These are phyloP conservation scores for Neonectria punicea DNA, from an alignment of 2,329 filamentous ascomycete species.

Conservation along the genomic window DNA sequence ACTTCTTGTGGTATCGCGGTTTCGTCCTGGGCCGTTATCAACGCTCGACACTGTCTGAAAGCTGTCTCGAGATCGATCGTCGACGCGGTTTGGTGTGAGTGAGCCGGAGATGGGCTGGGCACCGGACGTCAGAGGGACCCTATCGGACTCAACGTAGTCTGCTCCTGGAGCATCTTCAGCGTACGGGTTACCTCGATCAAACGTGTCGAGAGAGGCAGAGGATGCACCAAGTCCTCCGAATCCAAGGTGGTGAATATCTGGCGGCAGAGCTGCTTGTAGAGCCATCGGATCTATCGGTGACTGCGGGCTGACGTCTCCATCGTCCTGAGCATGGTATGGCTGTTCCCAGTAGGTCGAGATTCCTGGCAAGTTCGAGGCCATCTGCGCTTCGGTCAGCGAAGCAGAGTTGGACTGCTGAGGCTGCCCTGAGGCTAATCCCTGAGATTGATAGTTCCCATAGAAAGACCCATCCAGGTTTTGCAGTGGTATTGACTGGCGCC, in stretches of 20 bases:
- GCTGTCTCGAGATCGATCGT: slow-evolving; percentile 61
- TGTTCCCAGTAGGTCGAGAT: slow-evolving; percentile 66
- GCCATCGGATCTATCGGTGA: slow-evolving; percentile 66
- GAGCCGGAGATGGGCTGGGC: slow-evolving; percentile 66
- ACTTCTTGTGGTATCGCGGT: slow-evolving; percentile 65
- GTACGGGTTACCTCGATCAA: slow-evolving; percentile 49
- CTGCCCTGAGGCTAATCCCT: slow-evolving; percentile 22
- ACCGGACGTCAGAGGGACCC: slow-evolving; percentile 65
- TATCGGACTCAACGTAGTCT: slow-evolving; percentile 66
- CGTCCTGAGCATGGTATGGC: slow-evolving; percentile 52
- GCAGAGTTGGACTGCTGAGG: slow-evolving; percentile 20
- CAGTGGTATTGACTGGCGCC: slow-evolving; percentile 72
- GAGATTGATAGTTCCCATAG: slow-evolving; percentile 24
- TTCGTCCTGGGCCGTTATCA: slow-evolving; percentile 64
- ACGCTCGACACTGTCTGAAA: slow-evolving; percentile 67
- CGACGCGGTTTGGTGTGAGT: slow-evolving; percentile 53
- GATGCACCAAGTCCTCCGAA: slow-evolving; percentile 24
- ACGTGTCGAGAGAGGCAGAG: slow-evolving; percentile 41
- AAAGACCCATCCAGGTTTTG: slow-evolving; percentile 63
- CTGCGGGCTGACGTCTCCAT: slow-evolving; percentile 50
- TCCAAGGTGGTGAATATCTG: slow-evolving; percentile 55
- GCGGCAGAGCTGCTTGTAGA: slow-evolving; percentile 65
- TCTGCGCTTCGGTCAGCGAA: slow-evolving; percentile 29
- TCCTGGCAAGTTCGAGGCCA: slow-evolving; percentile 51
- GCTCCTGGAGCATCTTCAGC: slow-evolving; percentile 46